Evolutionary conservation across 768 basidiomycete species (phyloP).

Genomic region (Pleurotus ostreatus): DNA sequence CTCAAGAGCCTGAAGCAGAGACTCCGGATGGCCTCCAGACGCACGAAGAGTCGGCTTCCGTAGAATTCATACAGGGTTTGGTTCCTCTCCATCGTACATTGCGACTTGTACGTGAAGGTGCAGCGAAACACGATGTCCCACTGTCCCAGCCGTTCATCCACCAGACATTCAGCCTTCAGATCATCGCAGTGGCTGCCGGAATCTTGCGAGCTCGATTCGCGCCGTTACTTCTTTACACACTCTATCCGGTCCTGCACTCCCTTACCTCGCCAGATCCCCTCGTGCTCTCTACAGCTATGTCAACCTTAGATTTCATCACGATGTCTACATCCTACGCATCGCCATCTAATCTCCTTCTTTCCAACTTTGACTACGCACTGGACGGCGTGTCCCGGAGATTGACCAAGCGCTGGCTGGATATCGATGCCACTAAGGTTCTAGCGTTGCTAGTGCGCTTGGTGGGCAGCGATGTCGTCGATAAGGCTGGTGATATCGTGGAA

Average conservation of each 20-base stretch:
- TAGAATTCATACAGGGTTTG: conserved; percentile 69
- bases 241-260: conserved; percentile 87
- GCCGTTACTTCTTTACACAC: conserved; percentile 65
- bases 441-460: conserved; percentile 82
- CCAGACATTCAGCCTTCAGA: conserved; percentile 63
- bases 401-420: conserved; percentile 75
- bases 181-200: conserved; percentile 67
- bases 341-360: conserved; percentile 79
- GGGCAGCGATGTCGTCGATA: conserved; percentile 81
- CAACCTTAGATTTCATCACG: conserved; percentile 68
- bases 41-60: conserved; percentile 34
- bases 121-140: conserved; percentile 17
- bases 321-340: conserved; percentile 84
- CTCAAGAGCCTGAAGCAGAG: conserved; percentile 21
- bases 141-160: conserved; percentile 62
- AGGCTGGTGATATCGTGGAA: conserved; percentile 92
- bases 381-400: conserved; percentile 86
- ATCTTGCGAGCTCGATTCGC: conserved; percentile 71
- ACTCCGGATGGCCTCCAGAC: conserved; percentile 10
- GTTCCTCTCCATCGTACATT: conserved; percentile 56
- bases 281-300: conserved; percentile 72
- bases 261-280: conserved; percentile 68
- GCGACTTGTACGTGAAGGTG: conserved; percentile 37
- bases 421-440: conserved; percentile 86
- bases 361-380: conserved; percentile 96